Percentiles rank a stretch among this genome's conserved stretches.
Conservation (phyloP, 169 alveolate genomes). For the Cryptosporidium parvum region DNA sequence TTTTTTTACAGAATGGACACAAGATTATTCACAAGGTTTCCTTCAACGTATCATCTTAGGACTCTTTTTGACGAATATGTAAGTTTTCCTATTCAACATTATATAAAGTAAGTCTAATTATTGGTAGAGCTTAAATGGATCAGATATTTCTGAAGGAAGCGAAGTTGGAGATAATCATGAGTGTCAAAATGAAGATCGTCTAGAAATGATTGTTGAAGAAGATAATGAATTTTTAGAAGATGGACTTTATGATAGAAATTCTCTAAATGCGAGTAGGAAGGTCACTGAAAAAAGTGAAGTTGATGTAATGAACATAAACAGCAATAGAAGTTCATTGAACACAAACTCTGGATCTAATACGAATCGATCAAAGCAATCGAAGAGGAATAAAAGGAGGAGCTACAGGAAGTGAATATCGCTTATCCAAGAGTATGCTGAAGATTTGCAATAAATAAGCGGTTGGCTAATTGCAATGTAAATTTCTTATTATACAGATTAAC, state of each 20-base stretch:
- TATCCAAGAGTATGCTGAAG: background rate
- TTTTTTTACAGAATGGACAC: constrained; percentile 21
- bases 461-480: background rate
- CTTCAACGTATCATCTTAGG: constrained; percentile 72
- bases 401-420: background rate
- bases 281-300: background rate
- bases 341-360: background rate
- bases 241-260: background rate
- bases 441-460: background rate
- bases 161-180: constrained; percentile 22
- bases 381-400: constrained; percentile 37
- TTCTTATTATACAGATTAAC: no score
- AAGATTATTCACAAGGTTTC: constrained; percentile 48
- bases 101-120: background rate
- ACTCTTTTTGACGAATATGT: constrained; percentile 63
- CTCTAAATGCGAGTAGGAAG: background rate
- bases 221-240: background rate
- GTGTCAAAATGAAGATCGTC: background rate
- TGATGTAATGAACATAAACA: background rate
- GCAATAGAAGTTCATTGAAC: constrained; percentile 18
- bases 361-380: constrained; percentile 27
- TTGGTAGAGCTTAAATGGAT: background rate
- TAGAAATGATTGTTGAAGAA: constrained; percentile 28
- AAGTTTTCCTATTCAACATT: background rate
- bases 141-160: constrained; percentile 27